Conservation (phyloP, 2,329 filamentous ascomycete genomes). For the Penicillium sp. region DNA sequence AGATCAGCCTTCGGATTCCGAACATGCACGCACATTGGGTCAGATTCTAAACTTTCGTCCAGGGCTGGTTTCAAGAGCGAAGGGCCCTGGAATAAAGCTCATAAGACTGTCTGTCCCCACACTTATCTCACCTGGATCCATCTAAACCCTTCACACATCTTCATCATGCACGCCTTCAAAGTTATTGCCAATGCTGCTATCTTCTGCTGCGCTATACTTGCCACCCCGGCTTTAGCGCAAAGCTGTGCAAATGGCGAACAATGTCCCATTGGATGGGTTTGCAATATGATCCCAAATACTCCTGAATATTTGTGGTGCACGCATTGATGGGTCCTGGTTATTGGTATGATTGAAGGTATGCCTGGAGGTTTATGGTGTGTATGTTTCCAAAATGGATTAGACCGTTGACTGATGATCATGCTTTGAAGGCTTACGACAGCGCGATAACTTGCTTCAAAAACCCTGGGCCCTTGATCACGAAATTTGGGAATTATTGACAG, state of each 20-base stretch:
- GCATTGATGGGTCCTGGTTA: neutral
- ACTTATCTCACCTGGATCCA: too few species aligned
- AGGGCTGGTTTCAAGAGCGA: neutral
- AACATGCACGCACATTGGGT: neutral
- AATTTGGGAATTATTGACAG: too few species aligned
- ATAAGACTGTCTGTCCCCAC: neutral
- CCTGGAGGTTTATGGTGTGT: too few species aligned
- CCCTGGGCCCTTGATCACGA: too few species aligned
- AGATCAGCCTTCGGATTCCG: neutral
- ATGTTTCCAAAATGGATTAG: too few species aligned
- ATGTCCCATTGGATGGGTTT: constrained; percentile 1
- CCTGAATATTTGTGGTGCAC: neutral
- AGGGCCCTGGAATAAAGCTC: neutral
- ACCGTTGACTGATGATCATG: too few species aligned
- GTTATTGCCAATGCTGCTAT: neutral
- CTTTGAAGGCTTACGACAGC: too few species aligned
- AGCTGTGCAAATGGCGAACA: neutral
- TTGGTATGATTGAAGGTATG: neutral
- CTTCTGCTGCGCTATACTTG: neutral
- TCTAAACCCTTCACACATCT: neutral
- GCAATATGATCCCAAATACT: neutral
- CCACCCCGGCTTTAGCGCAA: neutral
- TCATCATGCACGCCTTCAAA: neutral
- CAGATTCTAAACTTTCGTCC: neutral
- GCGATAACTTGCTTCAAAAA: too few species aligned